These are phyloP conservation scores for Euryodendron excelsum DNA, from an alignment of 148 eudicot genomes.

Conservation along the genomic window DNA sequence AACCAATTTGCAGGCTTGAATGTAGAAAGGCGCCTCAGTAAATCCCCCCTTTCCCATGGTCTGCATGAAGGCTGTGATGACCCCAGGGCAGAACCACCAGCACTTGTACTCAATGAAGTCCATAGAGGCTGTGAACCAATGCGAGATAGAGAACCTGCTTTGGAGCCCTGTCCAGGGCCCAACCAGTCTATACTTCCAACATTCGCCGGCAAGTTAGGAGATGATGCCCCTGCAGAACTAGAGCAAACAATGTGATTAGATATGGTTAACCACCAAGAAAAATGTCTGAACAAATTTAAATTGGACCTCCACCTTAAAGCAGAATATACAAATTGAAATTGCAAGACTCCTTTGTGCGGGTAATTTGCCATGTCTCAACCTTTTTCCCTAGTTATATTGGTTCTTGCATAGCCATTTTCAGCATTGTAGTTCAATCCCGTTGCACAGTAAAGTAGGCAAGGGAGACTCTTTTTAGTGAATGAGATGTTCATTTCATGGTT, in stretches of 20 bases:
- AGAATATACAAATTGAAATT: neutral
- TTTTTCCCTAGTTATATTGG: neutral
- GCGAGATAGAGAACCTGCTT: slow-evolving; percentile 76
- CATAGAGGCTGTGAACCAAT: slow-evolving; percentile 58
- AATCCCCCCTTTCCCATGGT: slow-evolving; percentile 99
- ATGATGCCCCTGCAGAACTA: slow-evolving; percentile 96
- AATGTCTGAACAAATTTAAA: neutral
- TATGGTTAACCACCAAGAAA: neutral
- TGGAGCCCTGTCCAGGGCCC: slow-evolving; percentile 79
- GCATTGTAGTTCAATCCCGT: too few species aligned
- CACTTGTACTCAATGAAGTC: slow-evolving; percentile 74
- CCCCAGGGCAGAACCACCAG: slow-evolving; percentile 87
- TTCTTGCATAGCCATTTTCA: neutral
- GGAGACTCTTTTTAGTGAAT: too few species aligned
- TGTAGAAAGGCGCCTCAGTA: slow-evolving; percentile 88
- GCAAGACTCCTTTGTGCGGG: neutral
- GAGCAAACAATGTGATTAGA: slow-evolving; percentile 13
- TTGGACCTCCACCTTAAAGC: too few species aligned
- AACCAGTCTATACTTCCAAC: slow-evolving; percentile 79
- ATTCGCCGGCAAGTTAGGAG: slow-evolving; percentile 71
- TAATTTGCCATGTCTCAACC: neutral
- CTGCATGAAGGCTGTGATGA: slow-evolving; percentile 90
- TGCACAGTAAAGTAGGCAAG: too few species aligned
- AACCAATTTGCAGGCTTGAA: slow-evolving; percentile 88
- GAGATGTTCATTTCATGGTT: too few species aligned